Conservation (phyloP, 768 basidiomycete species). For the Russula emetica region DNA sequence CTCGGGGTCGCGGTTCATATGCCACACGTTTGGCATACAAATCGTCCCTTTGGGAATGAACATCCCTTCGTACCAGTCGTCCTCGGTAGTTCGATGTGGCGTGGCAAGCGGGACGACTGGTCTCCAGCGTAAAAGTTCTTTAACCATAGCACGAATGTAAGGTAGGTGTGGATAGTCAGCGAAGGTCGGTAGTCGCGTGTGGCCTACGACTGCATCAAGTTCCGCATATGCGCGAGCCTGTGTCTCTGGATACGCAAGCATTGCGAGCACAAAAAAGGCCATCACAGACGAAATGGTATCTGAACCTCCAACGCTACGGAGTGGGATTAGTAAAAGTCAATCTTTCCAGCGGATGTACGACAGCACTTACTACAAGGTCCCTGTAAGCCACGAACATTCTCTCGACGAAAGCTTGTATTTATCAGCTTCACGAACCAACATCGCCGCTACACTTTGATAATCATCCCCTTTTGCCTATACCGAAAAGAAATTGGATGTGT, state of each 20-base stretch:
- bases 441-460: constrained; percentile 5
- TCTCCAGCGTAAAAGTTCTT: not conserved
- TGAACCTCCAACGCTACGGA: not conserved
- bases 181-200: not conserved
- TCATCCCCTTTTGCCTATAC: constrained; percentile 7
- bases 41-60: not conserved
- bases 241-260: constrained; percentile 3
- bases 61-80: constrained; percentile 5
- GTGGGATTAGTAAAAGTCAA: not conserved
- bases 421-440: not conserved
- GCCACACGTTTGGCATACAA: not conserved
- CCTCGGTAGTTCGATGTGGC: not conserved
- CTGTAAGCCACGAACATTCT: constrained; percentile 17
- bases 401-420: not conserved
- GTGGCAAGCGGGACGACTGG: not conserved
- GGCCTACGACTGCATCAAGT: not conserved
- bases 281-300: no score
- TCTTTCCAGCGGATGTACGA: no score
- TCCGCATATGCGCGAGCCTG: not conserved
- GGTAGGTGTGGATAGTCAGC: not conserved
- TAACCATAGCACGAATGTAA: not conserved
- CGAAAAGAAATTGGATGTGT: not conserved
- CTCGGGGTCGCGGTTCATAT: not conserved
- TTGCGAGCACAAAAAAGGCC: not conserved
- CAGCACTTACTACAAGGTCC: constrained; percentile 10